A percentile compares a stretch with the other conserved stretches of the same genome.
These are phyloP conservation scores for Nakazawaea ishiwadae DNA, from an alignment of 805 yeast species.

Conservation along the genomic window DNA sequence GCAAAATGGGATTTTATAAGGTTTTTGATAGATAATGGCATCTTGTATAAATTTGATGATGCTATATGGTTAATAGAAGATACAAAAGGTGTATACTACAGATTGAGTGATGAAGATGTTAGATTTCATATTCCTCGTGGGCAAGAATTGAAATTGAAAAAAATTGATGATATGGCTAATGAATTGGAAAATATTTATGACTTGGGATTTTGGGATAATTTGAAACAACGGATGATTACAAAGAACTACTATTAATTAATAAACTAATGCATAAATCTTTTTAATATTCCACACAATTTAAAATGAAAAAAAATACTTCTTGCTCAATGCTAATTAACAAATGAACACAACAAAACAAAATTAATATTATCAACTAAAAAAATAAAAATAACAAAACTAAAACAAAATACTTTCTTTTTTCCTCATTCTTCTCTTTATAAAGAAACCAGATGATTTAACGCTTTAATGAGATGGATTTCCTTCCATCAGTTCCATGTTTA, in stretches of 20 bases:
- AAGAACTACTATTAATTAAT: not conserved
- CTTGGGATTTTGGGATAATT: slow-evolving; percentile 39
- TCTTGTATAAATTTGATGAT: slow-evolving; percentile 23
- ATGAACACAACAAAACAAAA: no score
- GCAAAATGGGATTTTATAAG: slow-evolving; percentile 51
- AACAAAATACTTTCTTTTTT: no score
- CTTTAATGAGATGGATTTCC: slow-evolving; percentile 5
- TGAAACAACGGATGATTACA: slow-evolving; percentile 29
- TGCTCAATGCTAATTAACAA: no score
- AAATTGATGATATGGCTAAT: slow-evolving; percentile 17
- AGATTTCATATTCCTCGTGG: slow-evolving; percentile 10
- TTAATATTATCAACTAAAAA: no score
- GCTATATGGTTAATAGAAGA: slow-evolving; percentile 19
- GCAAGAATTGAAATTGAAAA: slow-evolving; percentile 14
- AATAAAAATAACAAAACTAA: no score
- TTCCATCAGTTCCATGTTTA: slow-evolving; percentile 16
- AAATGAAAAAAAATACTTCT: no score
- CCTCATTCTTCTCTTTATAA: no score
- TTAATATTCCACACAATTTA: no score
- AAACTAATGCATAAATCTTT: no score
- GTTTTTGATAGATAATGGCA: slow-evolving; percentile 25
- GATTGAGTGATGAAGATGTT: slow-evolving; percentile 9
- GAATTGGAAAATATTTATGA: slow-evolving; percentile 44
- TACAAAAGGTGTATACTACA: not conserved
- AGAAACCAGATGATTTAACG: not conserved